phyloP scores from a whole-genome alignment of 306 rosid species.

The Urtica urens region DNA sequence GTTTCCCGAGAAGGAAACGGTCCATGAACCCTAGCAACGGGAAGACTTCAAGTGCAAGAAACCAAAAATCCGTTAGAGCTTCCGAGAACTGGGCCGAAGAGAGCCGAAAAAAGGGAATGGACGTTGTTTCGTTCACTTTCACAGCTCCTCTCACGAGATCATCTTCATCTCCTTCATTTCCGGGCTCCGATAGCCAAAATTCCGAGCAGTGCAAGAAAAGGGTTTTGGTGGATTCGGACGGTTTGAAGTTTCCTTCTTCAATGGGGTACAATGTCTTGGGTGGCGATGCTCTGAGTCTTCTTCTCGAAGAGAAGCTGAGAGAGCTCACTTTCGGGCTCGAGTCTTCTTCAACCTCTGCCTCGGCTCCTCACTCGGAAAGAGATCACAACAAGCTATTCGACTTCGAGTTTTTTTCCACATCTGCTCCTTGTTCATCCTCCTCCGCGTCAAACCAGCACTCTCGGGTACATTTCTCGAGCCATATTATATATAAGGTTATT shows the following conservation, averaged over 20 bases:
- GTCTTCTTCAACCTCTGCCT: no score
- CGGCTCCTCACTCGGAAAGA: no score
- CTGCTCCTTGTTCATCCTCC: slow-evolving; percentile 28
- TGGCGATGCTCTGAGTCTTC: slow-evolving; percentile 73
- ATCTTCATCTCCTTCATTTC: no score
- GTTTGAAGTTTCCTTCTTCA: slow-evolving; percentile 44
- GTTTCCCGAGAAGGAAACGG: slow-evolving; percentile 72
- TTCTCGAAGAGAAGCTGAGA: slow-evolving; percentile 79
- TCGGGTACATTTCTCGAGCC: no score
- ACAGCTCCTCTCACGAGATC: slow-evolving; percentile 72
- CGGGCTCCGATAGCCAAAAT: slow-evolving; percentile 42
- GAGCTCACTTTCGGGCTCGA: slow-evolving; percentile 51
- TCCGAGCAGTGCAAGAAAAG: slow-evolving; percentile 51
- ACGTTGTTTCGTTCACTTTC: slow-evolving; percentile 92
- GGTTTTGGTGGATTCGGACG: slow-evolving; percentile 38
- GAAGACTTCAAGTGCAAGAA: slow-evolving; percentile 41
- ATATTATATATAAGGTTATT: no score
- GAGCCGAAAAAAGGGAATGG: slow-evolving; percentile 56
- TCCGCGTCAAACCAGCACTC: slow-evolving; percentile 38
- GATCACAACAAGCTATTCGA: no score
- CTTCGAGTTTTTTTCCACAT: slow-evolving; percentile 38
- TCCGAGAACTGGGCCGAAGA: slow-evolving; percentile 43
- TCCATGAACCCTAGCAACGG: slow-evolving; percentile 47
- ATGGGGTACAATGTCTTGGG: slow-evolving; percentile 62
- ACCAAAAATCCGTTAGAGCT: slow-evolving; percentile 39